Conservation (phyloP, 2,329 filamentous ascomycete genomes). For the Dothideomycetes sp. region DNA sequence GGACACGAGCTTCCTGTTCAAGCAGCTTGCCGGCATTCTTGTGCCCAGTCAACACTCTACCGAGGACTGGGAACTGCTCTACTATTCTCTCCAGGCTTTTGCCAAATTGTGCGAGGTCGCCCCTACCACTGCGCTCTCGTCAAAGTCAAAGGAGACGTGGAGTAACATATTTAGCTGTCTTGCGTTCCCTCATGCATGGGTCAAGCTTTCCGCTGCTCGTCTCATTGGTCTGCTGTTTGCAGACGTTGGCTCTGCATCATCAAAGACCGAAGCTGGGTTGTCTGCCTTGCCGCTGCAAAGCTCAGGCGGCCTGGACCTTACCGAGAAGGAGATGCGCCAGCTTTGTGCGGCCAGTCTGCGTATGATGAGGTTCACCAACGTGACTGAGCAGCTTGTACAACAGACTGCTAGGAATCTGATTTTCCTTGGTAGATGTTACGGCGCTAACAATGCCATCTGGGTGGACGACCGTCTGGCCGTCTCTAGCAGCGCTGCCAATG, state of each 20-base stretch:
- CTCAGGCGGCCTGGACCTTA: slow-evolving; percentile 59
- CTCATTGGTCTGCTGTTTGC: slow-evolving; percentile 68
- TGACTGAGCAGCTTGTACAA: slow-evolving; percentile 60
- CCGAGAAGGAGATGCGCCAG: slow-evolving; percentile 50
- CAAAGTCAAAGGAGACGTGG: slow-evolving; percentile 59
- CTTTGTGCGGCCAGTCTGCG: slow-evolving; percentile 46
- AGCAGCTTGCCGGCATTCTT: slow-evolving; percentile 39
- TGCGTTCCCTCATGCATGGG: slow-evolving; percentile 51
- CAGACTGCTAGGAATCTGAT: slow-evolving; percentile 73
- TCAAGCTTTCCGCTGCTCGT: slow-evolving; percentile 67
- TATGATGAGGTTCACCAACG: slow-evolving; percentile 44
- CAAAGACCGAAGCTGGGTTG: slow-evolving; percentile 35
- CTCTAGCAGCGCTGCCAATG: too few species aligned
- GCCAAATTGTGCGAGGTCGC: slow-evolving; percentile 56
- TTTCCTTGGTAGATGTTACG: slow-evolving; percentile 61
- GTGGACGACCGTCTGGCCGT: slow-evolving; percentile 19
- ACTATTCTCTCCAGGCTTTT: slow-evolving; percentile 60
- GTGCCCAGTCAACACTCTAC: slow-evolving; percentile 35
- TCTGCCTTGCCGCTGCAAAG: slow-evolving; percentile 52
- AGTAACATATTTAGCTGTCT: slow-evolving; percentile 54
- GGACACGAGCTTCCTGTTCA: slow-evolving; percentile 51
- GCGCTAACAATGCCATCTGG: slow-evolving; percentile 44
- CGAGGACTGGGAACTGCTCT: slow-evolving; percentile 61
- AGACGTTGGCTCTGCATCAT: slow-evolving; percentile 60
- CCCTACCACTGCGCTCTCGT: slow-evolving; percentile 51